phyloP scores from a whole-genome alignment of 1,284 basidiomycete genomes.

The Pseudozyma hubeiensis region DNA sequence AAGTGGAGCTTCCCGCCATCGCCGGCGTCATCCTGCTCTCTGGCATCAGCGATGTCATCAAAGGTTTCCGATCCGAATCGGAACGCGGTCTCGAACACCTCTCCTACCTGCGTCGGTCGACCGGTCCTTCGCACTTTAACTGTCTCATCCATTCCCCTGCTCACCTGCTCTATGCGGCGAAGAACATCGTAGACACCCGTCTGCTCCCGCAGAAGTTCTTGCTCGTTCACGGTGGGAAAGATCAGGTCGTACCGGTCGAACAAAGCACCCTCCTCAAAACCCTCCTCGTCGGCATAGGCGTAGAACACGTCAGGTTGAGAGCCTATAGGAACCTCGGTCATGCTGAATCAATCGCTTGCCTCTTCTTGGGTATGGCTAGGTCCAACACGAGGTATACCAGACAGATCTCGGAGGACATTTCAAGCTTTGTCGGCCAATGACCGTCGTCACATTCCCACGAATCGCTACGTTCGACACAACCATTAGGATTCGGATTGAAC shows the following conservation, averaged over 20 bases:
- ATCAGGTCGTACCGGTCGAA: constrained; percentile 67
- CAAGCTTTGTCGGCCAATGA: constrained; percentile 49
- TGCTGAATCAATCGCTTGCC: constrained; percentile 64
- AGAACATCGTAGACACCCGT: constrained; percentile 67
- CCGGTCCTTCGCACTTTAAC: constrained; percentile 68
- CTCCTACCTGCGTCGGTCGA: constrained; percentile 66
- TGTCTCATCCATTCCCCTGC: constrained; percentile 70
- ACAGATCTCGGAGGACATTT: constrained; percentile 61
- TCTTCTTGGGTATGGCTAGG: constrained; percentile 62
- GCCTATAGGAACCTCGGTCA: constrained; percentile 69
- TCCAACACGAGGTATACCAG: constrained; percentile 67
- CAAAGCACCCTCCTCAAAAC: constrained; percentile 69
- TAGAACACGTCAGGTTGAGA: constrained; percentile 65
- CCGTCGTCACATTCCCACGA: too few relatives aligned
- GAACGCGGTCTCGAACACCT: constrained; percentile 69
- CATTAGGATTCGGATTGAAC: background rate
- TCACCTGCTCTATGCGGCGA: constrained; percentile 69
- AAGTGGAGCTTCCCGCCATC: constrained; percentile 66
- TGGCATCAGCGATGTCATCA: constrained; percentile 70
- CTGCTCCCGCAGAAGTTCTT: constrained; percentile 68
- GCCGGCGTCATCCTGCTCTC: constrained; percentile 69
- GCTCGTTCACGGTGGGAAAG: constrained; percentile 69
- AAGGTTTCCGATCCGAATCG: constrained; percentile 68
- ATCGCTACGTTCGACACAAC: background rate
- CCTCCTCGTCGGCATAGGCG: constrained; percentile 69